These are phyloP conservation scores for Penicillium cosmopolitanum DNA, from an alignment of 495 filamentous ascomycete species.

Conservation along the genomic window DNA sequence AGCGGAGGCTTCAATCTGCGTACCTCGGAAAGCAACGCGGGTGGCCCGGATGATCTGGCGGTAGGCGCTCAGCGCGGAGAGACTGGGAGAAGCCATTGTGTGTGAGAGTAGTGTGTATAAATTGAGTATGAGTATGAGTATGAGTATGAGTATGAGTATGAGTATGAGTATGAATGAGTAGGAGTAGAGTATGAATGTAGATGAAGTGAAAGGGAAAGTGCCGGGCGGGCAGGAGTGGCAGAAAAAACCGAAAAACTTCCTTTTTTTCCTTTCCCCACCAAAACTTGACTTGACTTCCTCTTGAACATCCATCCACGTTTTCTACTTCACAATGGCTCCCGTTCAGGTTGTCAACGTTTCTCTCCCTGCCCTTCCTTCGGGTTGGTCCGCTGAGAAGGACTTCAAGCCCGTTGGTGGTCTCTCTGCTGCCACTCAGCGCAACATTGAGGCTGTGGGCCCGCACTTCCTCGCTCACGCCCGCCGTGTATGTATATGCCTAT, in stretches of 20 bases:
- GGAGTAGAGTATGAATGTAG: not conserved
- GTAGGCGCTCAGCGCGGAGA: conserved; percentile 78
- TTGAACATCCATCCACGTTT: too few relatives aligned
- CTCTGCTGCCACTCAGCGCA: conserved; percentile 73
- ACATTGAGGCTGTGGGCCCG: conserved; percentile 92
- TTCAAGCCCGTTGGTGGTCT: conserved; percentile 79
- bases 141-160: too few relatives aligned
- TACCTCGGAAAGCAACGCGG: conserved; percentile 82
- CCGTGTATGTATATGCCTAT: conserved; percentile 57
- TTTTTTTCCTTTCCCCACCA: conserved; percentile 18
- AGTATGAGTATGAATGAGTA: not conserved
- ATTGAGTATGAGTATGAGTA: not conserved
- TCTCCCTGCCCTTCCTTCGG: conserved; percentile 76
- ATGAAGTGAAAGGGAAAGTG: too few relatives aligned
- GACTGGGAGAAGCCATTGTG: conserved; percentile 26
- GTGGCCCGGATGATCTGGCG: conserved; percentile 81
- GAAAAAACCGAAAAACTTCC: conserved; percentile 42
- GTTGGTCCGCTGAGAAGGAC: conserved; percentile 87
- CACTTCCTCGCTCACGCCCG: conserved; percentile 98
- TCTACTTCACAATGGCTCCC: conserved; percentile 46
- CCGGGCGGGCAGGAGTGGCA: conserved; percentile 33
- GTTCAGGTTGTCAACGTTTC: conserved; percentile 54
- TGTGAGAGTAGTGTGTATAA: not conserved
- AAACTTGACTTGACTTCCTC: conserved; percentile 10
- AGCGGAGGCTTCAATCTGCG: not conserved